A percentile compares a stretch with the other conserved stretches of the same genome.
Conservation (phyloP, 2,329 filamentous ascomycete species). For the Coleophoma crateriformis region DNA sequence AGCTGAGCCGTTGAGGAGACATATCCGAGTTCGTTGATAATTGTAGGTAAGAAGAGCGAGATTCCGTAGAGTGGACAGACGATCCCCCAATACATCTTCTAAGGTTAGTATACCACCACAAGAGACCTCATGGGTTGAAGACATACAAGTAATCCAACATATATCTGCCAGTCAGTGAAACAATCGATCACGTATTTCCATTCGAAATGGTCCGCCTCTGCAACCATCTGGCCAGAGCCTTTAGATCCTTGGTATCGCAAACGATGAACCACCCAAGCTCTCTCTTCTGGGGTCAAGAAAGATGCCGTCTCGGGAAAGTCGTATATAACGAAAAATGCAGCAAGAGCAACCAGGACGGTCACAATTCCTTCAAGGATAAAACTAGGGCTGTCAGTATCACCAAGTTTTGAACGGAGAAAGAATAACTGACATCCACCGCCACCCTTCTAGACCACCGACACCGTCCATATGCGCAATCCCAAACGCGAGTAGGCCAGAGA, state of each 20-base stretch:
- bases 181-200: conserved; percentile 32
- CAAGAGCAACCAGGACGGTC: conserved; percentile 31
- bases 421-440: conserved; percentile 34
- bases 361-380: conserved; percentile 45
- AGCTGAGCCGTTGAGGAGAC: conserved; percentile 39
- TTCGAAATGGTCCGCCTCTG: conserved; percentile 22
- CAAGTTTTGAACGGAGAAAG: neutral
- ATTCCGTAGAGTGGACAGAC: conserved; percentile 36
- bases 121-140: neutral
- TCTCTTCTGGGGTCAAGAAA: conserved; percentile 35
- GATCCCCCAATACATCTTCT: conserved; percentile 63
- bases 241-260: conserved; percentile 17
- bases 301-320: conserved; percentile 35
- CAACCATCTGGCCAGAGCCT: conserved; percentile 14
- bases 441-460: conserved; percentile 34
- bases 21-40: conserved; percentile 45
- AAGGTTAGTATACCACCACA: conserved; percentile 22
- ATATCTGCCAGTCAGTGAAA: conserved; percentile 42
- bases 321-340: conserved; percentile 39
- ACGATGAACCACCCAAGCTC: conserved; percentile 17
- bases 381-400: conserved; percentile 12
- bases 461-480: conserved; percentile 41
- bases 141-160: conserved; percentile 7
- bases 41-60: conserved; percentile 32
- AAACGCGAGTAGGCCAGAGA: conserved; percentile 39